phyloP scores from a whole-genome alignment of 2,329 filamentous ascomycete genomes.

The Periconia sp. region DNA sequence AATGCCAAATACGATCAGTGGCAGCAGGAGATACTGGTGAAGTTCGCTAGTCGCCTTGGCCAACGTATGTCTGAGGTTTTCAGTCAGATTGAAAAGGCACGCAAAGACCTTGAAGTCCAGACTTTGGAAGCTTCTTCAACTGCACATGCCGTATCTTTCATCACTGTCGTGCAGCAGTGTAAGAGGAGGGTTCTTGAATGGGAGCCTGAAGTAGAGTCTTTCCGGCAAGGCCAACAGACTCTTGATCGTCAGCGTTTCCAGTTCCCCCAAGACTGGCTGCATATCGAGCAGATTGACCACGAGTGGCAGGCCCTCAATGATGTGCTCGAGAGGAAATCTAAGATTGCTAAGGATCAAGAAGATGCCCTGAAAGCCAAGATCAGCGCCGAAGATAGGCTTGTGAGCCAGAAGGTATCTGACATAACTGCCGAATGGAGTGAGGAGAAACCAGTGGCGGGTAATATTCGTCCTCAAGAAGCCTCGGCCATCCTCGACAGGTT shows the following conservation, averaged over 20 bases:
- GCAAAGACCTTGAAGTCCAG: slow-evolving; percentile 86
- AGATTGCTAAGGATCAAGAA: slow-evolving; percentile 94
- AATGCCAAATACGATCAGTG: slow-evolving; percentile 99
- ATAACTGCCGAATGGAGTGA: slow-evolving; percentile 88
- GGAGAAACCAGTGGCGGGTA: slow-evolving; percentile 94
- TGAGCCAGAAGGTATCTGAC: slow-evolving; percentile 84
- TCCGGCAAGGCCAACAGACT: slow-evolving; percentile 92
- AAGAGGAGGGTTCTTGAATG: slow-evolving; percentile 91
- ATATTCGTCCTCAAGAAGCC: slow-evolving; percentile 85
- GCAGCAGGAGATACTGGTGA: slow-evolving; percentile 95
- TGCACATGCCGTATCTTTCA: slow-evolving; percentile 95
- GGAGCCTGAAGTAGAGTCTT: slow-evolving; percentile 94
- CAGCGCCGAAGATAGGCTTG: slow-evolving; percentile 85
- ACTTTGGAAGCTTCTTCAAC: slow-evolving; percentile 93
- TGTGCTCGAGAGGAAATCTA: slow-evolving; percentile 85
- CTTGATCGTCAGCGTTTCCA: slow-evolving; percentile 90
- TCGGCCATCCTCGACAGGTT: slow-evolving; percentile 80
- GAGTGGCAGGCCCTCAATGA: slow-evolving; percentile 95
- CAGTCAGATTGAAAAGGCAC: slow-evolving; percentile 85
- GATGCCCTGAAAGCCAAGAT: slow-evolving; percentile 96
- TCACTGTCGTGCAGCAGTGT: slow-evolving; percentile 95
- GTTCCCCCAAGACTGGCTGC: slow-evolving; percentile 90
- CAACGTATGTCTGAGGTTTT: slow-evolving; percentile 91
- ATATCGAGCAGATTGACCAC: slow-evolving; percentile 93
- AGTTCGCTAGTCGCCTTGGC: slow-evolving; percentile 87